Base-by-base conservation (phyloP, 75 land plant genomes). In the Cupressus sempervirens region DNA sequence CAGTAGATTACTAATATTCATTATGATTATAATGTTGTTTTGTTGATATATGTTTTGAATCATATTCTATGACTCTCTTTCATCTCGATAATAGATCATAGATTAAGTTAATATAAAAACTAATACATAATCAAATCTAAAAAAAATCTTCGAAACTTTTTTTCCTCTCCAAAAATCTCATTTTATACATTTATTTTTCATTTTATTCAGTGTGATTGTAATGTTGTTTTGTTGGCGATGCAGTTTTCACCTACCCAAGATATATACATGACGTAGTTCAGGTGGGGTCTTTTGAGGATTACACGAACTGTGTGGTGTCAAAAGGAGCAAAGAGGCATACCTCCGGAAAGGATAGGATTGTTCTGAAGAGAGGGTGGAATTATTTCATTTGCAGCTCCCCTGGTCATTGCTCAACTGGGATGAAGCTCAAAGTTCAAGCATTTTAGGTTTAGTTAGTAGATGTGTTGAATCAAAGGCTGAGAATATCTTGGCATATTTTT, bases 301-400 rank as follows among this genome's bases (percentile, higher is more conserved):
- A 82, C 84, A 84, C 83, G 8, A 45, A 72, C 6, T 90, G 91
- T 83, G 20, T 29, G 52, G 81, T 84, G 5, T 79, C 86, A n/a
- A 74, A 54, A 20, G 62, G 30, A 43, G 50, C 56, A 38, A 81
- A 67, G 74, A 77, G 26, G 32, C 77, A 29, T n/a, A 82, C 13
- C 52, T 82, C 83, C 1, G 92, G 92, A 35, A 73, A 68, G 10
- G 88, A 87, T 36, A 72, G 40, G 86, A 75, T 91, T 34, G 84
- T 12, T 45, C 86, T 91, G 68, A 67, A 9, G 26, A 52, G 32
- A 73, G 92, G 92, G 7, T 26, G 8, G 30, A 91, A 89, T 83
- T 91, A 68, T 83, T 91, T 89, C 86, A 80, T 89, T 41, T 91
- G 90, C 92, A 83, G 87, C 9, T 46, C 85, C 40, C 79, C 90